Evolutionary conservation across 345 rosid species (phyloP).

Genomic region (Populus alba): DNA sequence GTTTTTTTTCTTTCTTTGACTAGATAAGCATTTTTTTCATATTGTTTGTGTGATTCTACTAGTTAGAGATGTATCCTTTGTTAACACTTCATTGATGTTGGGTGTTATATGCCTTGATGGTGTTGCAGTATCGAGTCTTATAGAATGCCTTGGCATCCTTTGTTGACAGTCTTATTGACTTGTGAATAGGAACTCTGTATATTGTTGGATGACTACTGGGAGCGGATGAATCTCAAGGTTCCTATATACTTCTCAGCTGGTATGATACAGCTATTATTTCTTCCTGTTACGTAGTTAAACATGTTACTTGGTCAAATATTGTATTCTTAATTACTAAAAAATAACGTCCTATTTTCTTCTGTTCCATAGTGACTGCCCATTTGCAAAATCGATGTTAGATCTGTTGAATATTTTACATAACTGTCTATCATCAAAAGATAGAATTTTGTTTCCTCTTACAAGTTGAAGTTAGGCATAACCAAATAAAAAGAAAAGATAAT

Average conservation of each 20-base stretch:
- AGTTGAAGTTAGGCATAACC: not conserved
- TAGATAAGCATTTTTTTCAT: not conserved
- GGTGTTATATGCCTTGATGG: not conserved
- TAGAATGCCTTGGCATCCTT: not conserved
- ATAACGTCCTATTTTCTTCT: not conserved
- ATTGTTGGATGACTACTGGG: conserved; percentile 96
- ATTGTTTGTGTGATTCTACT: not conserved
- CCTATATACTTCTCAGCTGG: conserved; percentile 97
- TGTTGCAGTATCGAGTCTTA: not conserved
- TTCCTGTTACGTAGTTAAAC: not conserved
- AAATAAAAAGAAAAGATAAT: too few relatives aligned
- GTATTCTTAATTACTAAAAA: not conserved
- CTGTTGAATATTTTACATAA: not conserved
- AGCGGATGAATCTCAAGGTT: conserved; percentile 84
- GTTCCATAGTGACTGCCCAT: not conserved
- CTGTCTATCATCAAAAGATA: too few relatives aligned
- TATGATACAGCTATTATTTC: conserved; percentile 26
- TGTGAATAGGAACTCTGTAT: conserved; percentile 71
- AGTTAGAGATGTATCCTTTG: not conserved
- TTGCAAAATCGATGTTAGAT: too few relatives aligned
- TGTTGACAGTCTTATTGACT: not conserved
- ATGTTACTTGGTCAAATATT: not conserved
- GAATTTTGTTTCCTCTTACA: conserved; percentile 2
- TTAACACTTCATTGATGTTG: not conserved
- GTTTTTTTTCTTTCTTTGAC: not conserved